phyloP scores from a whole-genome alignment of 768 basidiomycete genomes.

The Tulasnella sp. region DNA sequence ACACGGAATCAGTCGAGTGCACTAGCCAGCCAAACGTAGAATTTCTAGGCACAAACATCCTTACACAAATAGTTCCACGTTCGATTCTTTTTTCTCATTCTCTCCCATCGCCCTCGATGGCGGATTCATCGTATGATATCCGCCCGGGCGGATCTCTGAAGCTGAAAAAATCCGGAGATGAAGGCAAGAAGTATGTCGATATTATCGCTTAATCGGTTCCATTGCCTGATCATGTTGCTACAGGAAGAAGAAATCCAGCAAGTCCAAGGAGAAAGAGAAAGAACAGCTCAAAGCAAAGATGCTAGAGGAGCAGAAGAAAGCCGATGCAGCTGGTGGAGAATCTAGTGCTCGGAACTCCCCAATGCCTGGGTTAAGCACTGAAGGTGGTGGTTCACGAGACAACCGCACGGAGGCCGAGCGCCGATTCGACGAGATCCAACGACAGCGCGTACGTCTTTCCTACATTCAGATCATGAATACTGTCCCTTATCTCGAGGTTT shows the following conservation, averaged over 20 bases:
- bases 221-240: neutral
- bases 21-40: neutral
- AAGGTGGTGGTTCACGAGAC: constrained; percentile 25
- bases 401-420: constrained; percentile 78
- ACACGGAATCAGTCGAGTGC: neutral
- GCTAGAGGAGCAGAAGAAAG: neutral
- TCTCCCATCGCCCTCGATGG: neutral
- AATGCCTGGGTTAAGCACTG: constrained; percentile 30
- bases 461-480: constrained; percentile 1
- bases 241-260: constrained; percentile 71
- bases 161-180: constrained; percentile 48
- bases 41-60: neutral
- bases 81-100: neutral
- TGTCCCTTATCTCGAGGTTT: constrained; percentile 3
- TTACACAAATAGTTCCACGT: neutral
- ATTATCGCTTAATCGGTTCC: neutral
- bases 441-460: constrained; percentile 44
- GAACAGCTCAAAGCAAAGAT: neutral
- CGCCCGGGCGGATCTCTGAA: constrained; percentile 81
- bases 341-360: constrained; percentile 42
- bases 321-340: constrained; percentile 1
- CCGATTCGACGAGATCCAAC: constrained; percentile 80
- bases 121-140: constrained; percentile 64
- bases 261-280: constrained; percentile 38
- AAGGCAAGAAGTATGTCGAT: constrained; percentile 61